These are phyloP conservation scores for Diplodia seriata DNA, from an alignment of 2,329 filamentous ascomycete species.

Conservation along the genomic window DNA sequence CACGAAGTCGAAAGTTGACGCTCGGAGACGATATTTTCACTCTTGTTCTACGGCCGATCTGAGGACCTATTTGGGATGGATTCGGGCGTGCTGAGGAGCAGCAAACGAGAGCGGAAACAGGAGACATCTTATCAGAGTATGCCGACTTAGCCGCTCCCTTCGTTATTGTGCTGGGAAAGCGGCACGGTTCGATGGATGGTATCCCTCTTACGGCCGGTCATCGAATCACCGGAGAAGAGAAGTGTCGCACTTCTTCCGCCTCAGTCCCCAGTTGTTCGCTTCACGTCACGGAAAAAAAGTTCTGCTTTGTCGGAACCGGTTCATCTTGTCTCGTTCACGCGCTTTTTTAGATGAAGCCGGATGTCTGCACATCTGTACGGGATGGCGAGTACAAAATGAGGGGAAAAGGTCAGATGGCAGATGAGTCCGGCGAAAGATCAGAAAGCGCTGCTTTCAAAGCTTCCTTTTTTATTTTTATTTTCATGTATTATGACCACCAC, in stretches of 20 bases:
- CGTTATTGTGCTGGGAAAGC: neutral
- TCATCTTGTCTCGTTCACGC: neutral
- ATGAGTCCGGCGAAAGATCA: neutral
- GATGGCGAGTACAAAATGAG: neutral
- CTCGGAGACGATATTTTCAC: constrained; percentile 6
- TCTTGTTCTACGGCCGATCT: neutral
- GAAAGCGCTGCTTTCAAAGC: constrained; percentile 9
- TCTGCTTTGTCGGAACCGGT: neutral
- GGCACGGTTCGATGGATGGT: neutral
- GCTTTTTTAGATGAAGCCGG: neutral
- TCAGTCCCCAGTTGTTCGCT: neutral
- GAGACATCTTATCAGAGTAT: constrained; percentile 3
- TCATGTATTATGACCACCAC: constrained; percentile 20
- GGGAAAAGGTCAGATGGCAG: neutral
- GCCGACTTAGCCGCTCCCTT: neutral
- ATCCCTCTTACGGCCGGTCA: neutral
- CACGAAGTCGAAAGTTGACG: neutral
- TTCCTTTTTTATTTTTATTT: neutral
- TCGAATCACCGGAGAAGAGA: neutral
- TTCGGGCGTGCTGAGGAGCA: neutral
- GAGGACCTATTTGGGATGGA: neutral
- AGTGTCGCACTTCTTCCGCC: neutral
- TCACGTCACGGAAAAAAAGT: neutral
- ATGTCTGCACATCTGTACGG: neutral
- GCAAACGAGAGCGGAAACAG: neutral